These are phyloP conservation scores for Fusarium mexicanum DNA, from an alignment of 2,329 filamentous ascomycete species.

Conservation along the genomic window DNA sequence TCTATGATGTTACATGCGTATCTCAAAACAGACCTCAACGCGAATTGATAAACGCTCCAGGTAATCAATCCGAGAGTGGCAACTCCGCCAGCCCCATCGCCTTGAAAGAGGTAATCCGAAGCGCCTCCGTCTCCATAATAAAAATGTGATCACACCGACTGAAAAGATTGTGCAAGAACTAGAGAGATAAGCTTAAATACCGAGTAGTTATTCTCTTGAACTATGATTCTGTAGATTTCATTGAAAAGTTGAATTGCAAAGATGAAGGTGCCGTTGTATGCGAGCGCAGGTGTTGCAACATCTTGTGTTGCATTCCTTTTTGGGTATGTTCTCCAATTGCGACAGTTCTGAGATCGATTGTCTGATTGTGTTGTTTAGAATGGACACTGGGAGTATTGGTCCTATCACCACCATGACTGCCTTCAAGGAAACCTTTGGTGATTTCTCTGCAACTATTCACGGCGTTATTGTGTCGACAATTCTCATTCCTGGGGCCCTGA, in stretches of 20 bases:
- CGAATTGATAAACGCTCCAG: not conserved
- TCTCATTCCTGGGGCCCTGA: conserved; percentile 66
- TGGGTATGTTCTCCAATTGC: conserved; percentile 31
- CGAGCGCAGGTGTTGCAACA: conserved; percentile 43
- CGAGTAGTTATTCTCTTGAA: not conserved
- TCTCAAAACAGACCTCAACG: not conserved
- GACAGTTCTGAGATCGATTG: accelerated
- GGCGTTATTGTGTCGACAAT: conserved; percentile 70
- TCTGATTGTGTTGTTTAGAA: conserved; percentile 12
- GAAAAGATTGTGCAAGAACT: conserved; percentile 3
- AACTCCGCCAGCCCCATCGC: conserved; percentile 21
- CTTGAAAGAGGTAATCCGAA: conserved; percentile 23
- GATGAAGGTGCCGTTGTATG: conserved; percentile 41
- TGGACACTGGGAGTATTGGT: conserved; percentile 64
- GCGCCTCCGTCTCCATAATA: conserved; percentile 27
- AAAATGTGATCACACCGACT: conserved; percentile 35
- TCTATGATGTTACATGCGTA: not conserved
- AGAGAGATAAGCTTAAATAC: conserved; percentile 10
- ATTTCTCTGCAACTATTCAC: conserved; percentile 63
- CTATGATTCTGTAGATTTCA: too few relatives aligned
- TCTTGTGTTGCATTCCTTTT: conserved; percentile 48
- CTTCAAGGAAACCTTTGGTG: conserved; percentile 61
- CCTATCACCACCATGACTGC: conserved; percentile 67
- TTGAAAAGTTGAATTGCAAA: not conserved
- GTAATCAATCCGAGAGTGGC: conserved; percentile 7